A percentile compares a stretch with the other conserved stretches of the same genome.
These are phyloP conservation scores for Rheum nobile DNA, from an alignment of 148 eudicot genomes.

Conservation along the genomic window DNA sequence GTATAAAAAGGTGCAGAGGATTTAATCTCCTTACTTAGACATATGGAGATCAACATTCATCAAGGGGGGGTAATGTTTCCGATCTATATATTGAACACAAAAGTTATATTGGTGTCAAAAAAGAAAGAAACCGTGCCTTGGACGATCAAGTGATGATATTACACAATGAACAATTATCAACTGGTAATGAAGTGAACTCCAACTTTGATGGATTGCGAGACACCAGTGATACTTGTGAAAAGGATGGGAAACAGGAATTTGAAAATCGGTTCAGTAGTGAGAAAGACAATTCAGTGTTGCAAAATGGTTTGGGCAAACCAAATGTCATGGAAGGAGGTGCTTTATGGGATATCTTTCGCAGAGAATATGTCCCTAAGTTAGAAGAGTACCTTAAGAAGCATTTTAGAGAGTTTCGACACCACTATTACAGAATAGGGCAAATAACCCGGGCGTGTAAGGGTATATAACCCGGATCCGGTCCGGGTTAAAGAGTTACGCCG, in stretches of 20 bases:
- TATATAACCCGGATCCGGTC: too few species aligned
- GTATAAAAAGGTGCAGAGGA: too few species aligned
- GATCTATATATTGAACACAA: neutral
- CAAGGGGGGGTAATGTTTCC: neutral
- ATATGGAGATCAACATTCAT: conserved; percentile 39
- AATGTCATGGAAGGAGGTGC: conserved; percentile 38
- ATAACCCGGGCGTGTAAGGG: too few species aligned
- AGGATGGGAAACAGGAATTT: too few species aligned
- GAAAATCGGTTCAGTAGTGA: neutral
- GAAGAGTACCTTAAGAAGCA: conserved; percentile 51
- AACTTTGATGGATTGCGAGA: too few species aligned
- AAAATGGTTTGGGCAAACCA: conserved; percentile 12
- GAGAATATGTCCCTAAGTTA: conserved; percentile 58
- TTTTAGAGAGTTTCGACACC: conserved; percentile 57
- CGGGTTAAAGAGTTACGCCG: too few species aligned
- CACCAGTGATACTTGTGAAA: too few species aligned
- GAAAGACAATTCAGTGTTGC: conserved; percentile 1
- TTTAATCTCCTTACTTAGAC: too few species aligned
- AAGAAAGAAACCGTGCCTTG: neutral
- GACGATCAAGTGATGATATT: neutral
- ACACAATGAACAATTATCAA: neutral
- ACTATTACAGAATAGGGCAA: too few species aligned
- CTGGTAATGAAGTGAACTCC: neutral
- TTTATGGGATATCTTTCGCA: conserved; percentile 65
- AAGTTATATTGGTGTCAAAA: neutral